These are phyloP conservation scores for Metrosideros polymorpha DNA, from an alignment of 441 rosid genomes.

Conservation along the genomic window DNA sequence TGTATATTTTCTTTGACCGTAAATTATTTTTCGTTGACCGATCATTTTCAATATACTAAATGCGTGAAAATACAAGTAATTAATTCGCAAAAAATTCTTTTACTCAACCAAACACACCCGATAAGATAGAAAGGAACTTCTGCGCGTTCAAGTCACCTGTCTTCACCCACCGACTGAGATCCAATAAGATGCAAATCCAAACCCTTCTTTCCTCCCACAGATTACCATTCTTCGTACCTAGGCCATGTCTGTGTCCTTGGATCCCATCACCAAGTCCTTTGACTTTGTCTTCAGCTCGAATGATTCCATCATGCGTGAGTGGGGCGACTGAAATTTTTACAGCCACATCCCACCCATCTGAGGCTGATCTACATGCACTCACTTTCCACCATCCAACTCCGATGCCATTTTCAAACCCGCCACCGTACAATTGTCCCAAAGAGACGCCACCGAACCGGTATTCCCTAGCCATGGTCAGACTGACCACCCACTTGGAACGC, in stretches of 20 bases:
- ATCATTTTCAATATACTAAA: too few relatives aligned
- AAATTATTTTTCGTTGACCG: too few relatives aligned
- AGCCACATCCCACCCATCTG: not conserved
- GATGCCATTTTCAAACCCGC: not conserved
- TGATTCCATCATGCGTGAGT: not conserved
- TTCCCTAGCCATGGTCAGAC: not conserved
- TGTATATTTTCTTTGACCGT: too few relatives aligned
- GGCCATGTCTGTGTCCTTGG: not conserved
- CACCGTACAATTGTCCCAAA: not conserved
- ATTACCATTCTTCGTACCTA: not conserved
- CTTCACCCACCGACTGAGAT: not conserved
- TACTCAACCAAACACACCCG: too few relatives aligned
- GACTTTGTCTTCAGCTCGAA: not conserved
- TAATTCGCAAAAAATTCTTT: not conserved
- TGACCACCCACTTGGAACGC: not conserved
- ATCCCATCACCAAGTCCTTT: not conserved
- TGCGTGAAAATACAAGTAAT: not conserved
- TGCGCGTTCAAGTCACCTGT: not conserved
- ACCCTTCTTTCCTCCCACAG: not conserved
- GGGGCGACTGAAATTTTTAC: not conserved
- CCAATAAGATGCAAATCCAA: not conserved
- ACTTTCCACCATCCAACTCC: not conserved
- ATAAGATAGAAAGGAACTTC: too few relatives aligned
- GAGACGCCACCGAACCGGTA: not conserved
- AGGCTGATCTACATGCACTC: not conserved